phyloP scores from a whole-genome alignment of 2,329 filamentous ascomycete genomes.

The Dactylellina drechsleri region DNA sequence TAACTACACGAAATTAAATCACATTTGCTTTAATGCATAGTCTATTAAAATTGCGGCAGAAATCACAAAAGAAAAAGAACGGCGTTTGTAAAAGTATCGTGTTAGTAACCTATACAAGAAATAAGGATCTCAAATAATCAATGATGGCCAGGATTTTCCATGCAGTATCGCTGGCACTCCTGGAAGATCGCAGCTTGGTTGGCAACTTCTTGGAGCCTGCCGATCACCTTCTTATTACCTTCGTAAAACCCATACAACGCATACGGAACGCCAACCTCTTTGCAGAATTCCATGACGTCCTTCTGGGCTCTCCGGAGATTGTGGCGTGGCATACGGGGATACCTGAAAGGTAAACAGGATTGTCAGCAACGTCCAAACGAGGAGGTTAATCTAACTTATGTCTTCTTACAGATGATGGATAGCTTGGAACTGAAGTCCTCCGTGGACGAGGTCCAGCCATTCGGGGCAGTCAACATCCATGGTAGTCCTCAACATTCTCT shows the following conservation, averaged over 20 bases:
- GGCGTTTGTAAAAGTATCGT: too few species aligned
- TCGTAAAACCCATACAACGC: conserved; percentile 85
- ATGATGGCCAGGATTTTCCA: conserved; percentile 38
- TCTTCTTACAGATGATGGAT: conserved; percentile 57
- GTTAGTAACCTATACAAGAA: too few species aligned
- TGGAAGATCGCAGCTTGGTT: conserved; percentile 80
- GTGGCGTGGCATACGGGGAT: conserved; percentile 82
- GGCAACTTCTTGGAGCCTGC: conserved; percentile 79
- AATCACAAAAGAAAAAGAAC: too few species aligned
- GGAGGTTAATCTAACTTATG: background rate
- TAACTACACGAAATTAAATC: too few species aligned
- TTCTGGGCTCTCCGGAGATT: conserved; percentile 80
- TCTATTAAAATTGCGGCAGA: too few species aligned
- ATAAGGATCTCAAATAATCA: too few species aligned
- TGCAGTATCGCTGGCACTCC: conserved; percentile 71
- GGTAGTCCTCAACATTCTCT: conserved; percentile 89
- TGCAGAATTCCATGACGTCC: conserved; percentile 81
- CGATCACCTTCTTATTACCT: conserved; percentile 82
- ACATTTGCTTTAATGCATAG: too few species aligned
- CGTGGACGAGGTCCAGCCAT: conserved; percentile 90
- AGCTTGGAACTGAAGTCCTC: conserved; percentile 83
- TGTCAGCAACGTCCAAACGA: conserved; percentile 2
- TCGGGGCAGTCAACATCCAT: conserved; percentile 91
- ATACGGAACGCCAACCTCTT: conserved; percentile 84
- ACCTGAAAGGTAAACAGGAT: conserved; percentile 10